A percentile compares a stretch with the other conserved stretches of the same genome.
phyloP scores from a whole-genome alignment of 2,329 filamentous ascomycete species.

The Stagonosporopsis tanaceti region DNA sequence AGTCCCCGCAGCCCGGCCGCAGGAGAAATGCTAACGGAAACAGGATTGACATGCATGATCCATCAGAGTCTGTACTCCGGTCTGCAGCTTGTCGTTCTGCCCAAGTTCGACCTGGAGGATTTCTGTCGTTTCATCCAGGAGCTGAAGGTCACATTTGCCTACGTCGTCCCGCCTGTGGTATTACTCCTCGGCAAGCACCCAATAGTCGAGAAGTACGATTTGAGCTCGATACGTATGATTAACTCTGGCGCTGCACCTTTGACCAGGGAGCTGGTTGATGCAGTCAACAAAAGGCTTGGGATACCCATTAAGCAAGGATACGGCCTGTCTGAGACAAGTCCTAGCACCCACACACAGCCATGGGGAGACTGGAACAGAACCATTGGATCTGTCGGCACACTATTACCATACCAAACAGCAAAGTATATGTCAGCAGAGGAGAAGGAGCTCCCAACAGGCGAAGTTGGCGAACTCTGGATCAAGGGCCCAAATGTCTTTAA shows the following conservation, averaged over 20 bases:
- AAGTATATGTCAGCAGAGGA: conserved; percentile 75
- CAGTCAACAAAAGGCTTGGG: conserved; percentile 75
- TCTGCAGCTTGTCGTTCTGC: conserved; percentile 73
- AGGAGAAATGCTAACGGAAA: conserved; percentile 8
- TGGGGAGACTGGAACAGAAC: conserved; percentile 79
- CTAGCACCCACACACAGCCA: conserved; percentile 76
- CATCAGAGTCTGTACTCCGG: conserved; percentile 73
- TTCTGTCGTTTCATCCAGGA: conserved; percentile 81
- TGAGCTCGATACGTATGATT: conserved; percentile 80
- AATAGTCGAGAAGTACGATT: conserved; percentile 78
- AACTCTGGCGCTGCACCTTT: conserved; percentile 89
- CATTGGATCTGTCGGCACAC: conserved; percentile 78
- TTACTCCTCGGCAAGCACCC: conserved; percentile 83
- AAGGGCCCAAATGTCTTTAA: conserved; percentile 82
- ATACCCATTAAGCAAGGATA: conserved; percentile 92
- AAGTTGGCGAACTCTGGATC: conserved; percentile 69
- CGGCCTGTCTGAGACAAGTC: conserved; percentile 86
- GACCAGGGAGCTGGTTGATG: conserved; percentile 79
- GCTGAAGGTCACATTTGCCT: conserved; percentile 77
- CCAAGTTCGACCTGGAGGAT: conserved; percentile 81
- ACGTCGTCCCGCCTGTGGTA: conserved; percentile 85
- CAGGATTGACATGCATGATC: conserved; percentile 75
- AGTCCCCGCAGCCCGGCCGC: conserved; percentile 29
- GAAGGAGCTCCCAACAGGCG: conserved; percentile 67
- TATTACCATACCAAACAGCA: conserved; percentile 80